Conservation (phyloP, 129 eudicot genomes). For the Flaveria ramosissima region DNA sequence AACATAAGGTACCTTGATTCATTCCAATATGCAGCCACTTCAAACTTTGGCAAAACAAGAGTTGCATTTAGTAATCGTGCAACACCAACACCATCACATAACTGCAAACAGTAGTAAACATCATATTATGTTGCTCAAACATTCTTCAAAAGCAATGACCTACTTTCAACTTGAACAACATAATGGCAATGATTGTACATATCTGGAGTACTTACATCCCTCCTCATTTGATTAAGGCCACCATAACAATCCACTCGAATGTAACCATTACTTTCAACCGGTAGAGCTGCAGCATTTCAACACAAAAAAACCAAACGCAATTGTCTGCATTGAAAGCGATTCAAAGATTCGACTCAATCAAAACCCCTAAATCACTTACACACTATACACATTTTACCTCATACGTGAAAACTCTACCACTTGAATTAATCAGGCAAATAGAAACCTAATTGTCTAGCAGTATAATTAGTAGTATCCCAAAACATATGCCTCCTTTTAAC, state of each 20-base stretch:
- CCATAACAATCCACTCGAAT: constrained; percentile 99
- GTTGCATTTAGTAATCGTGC: constrained; percentile 94
- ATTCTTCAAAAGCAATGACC: constrained; percentile 2
- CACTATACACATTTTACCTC: neutral
- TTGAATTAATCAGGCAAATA: constrained; percentile 2
- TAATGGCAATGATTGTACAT: neutral
- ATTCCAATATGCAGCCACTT: constrained; percentile 98
- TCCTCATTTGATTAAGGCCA: constrained; percentile 98
- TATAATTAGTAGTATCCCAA: no score
- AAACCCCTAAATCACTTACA: constrained; percentile 11
- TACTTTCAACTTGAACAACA: neutral
- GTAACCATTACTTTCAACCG: constrained; percentile 79
- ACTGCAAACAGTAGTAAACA: constrained; percentile 43
- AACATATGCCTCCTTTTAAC: neutral
- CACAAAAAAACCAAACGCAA: constrained; percentile 66
- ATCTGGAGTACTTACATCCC: constrained; percentile 68
- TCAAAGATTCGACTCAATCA: constrained; percentile 35
- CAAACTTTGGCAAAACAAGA: constrained; percentile 94
- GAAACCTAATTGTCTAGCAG: neutral
- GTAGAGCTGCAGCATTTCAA: constrained; percentile 97
- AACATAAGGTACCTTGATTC: constrained; percentile 70
- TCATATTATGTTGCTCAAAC: constrained; percentile 6
- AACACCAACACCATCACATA: constrained; percentile 97
- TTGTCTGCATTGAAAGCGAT: constrained; percentile 85
- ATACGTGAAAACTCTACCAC: constrained; percentile 4